Evolutionary conservation across 2,329 filamentous ascomycete species (phyloP).

Genomic region (Immersiporthe knoxdaviesiana): DNA sequence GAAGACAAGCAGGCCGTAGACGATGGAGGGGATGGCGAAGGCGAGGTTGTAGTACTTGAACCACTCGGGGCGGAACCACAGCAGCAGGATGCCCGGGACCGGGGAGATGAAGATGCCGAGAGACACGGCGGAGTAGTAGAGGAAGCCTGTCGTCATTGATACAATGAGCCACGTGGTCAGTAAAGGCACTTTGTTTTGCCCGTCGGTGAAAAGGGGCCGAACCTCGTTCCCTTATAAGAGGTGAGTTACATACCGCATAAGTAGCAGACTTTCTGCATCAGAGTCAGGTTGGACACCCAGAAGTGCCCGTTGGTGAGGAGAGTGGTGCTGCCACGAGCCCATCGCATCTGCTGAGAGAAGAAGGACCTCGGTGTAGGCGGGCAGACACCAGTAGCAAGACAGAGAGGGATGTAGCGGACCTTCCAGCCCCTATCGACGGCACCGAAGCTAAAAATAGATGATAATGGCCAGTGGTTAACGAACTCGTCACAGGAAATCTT

Average conservation of each 20-base stretch:
- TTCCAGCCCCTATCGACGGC: slow-evolving; percentile 48
- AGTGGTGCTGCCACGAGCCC: slow-evolving; percentile 46
- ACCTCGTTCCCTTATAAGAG: too few species aligned
- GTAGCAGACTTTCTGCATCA: slow-evolving; percentile 48
- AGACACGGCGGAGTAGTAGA: slow-evolving; percentile 47
- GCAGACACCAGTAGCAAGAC: slow-evolving; percentile 47
- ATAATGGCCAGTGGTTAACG: not conserved
- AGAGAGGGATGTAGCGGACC: slow-evolving; percentile 46
- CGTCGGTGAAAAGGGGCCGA: too few species aligned
- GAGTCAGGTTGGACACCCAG: slow-evolving; percentile 42
- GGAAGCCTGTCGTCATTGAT: slow-evolving; percentile 35
- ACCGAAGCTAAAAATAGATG: slow-evolving; percentile 37
- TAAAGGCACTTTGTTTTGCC: too few species aligned
- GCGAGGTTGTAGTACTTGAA: slow-evolving; percentile 50
- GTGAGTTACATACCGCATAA: slow-evolving; percentile 42
- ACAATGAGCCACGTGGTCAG: not conserved
- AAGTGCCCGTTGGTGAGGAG: slow-evolving; percentile 46
- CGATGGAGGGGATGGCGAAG: slow-evolving; percentile 45
- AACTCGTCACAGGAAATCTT: too few species aligned
- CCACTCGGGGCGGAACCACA: slow-evolving; percentile 44
- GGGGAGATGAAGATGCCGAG: slow-evolving; percentile 46
- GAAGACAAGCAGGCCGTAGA: slow-evolving; percentile 45
- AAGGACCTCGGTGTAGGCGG: slow-evolving; percentile 47
- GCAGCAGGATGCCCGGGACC: slow-evolving; percentile 45
- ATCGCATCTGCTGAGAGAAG: slow-evolving; percentile 50